These are phyloP conservation scores for Carallia brachiata DNA, from an alignment of 345 rosid genomes.

Conservation along the genomic window DNA sequence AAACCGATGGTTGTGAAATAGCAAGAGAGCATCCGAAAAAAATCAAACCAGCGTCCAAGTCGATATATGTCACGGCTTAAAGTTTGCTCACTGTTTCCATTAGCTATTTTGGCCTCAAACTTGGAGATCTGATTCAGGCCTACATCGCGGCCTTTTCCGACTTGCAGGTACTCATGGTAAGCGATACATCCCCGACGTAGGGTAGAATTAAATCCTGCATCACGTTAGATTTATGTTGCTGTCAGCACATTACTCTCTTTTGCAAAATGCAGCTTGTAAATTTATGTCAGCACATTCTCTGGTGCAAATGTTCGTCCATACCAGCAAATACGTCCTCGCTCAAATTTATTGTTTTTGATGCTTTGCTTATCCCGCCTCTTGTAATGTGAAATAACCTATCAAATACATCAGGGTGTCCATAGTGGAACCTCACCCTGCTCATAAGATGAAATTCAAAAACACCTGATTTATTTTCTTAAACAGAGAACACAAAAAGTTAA, in stretches of 20 bases:
- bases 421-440: conserved; percentile 88
- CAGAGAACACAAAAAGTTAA: no score
- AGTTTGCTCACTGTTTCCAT: conserved; percentile 96
- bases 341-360: conserved; percentile 88
- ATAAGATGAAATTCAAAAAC: conserved; percentile 13
- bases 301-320: conserved; percentile 21
- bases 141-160: conserved; percentile 98
- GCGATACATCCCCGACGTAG: conserved; percentile 76
- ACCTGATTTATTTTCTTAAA: neutral
- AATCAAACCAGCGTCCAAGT: conserved; percentile 84
- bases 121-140: conserved; percentile 95
- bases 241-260: conserved; percentile 8
- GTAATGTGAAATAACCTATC: conserved; percentile 92
- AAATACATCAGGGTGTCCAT: conserved; percentile 96
- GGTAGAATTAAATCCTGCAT: conserved; percentile 74
- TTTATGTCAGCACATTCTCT: conserved; percentile 1
- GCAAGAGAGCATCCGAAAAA: conserved; percentile 93
- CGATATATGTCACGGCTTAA: conserved; percentile 88
- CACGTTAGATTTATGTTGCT: conserved; percentile 19
- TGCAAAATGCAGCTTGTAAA: conserved; percentile 12
- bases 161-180: conserved; percentile 89
- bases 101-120: conserved; percentile 96
- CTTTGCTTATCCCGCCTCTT: conserved; percentile 98
- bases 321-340: conserved; percentile 96
- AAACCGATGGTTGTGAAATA: conserved; percentile 96